Percentiles rank a stretch among this genome's conserved stretches.
Evolutionary conservation across 805 yeast genomes (phyloP).

Genomic region (Kodamaea lidongshanica): DNA sequence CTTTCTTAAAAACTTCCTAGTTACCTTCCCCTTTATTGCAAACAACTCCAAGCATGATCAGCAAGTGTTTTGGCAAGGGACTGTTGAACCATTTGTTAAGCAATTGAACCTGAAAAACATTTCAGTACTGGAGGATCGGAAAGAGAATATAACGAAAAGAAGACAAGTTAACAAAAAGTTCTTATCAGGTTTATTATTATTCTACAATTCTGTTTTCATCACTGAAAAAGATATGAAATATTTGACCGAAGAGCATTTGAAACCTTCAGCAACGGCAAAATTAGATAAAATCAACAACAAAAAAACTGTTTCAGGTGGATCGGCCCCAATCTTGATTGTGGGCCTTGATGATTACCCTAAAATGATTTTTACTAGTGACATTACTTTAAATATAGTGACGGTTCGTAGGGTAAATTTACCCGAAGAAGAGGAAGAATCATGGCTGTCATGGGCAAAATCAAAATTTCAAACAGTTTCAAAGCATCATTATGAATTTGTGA

Average conservation of each 20-base stretch:
- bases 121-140: constrained; percentile 68
- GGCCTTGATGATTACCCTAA: constrained; percentile 16
- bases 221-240: constrained; percentile 53
- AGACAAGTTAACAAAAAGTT: constrained; percentile 56
- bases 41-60: constrained; percentile 43
- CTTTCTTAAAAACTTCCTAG: constrained; percentile 56
- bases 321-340: not conserved
- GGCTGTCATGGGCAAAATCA: constrained; percentile 1
- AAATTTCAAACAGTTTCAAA: no score
- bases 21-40: constrained; percentile 71
- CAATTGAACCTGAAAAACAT: constrained; percentile 67
- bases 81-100: constrained; percentile 78
- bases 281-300: constrained; percentile 22
- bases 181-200: constrained; percentile 55
- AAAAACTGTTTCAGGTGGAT: constrained; percentile 1
- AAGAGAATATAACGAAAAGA: constrained; percentile 59
- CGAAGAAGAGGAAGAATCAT: constrained; percentile 8
- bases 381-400: constrained; percentile 62
- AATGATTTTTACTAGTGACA: constrained; percentile 45
- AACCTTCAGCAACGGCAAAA: constrained; percentile 32
- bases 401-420: no score
- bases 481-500: no score
- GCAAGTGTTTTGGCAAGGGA: constrained; percentile 61
- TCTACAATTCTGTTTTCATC: constrained; percentile 70
- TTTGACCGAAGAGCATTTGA: constrained; percentile 24